Conservation (phyloP, 1,139 yeast genomes). For the Taphrina confusa region DNA sequence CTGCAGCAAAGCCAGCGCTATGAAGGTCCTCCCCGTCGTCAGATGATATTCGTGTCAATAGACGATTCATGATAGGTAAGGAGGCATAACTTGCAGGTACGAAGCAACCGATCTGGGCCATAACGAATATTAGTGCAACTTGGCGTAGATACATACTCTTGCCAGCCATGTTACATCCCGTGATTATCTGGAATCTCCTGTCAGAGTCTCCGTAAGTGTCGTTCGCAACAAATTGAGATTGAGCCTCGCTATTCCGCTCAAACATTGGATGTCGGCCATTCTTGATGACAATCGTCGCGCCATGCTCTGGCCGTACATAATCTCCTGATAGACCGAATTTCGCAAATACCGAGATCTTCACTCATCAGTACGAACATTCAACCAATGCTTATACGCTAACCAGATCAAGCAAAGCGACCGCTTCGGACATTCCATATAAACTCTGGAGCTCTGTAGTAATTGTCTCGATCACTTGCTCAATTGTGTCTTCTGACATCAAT, state of each 20-base stretch:
- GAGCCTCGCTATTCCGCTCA: slow-evolving; percentile 52
- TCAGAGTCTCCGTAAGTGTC: slow-evolving; percentile 56
- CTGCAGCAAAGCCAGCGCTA: slow-evolving; percentile 75
- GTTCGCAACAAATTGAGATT: slow-evolving; percentile 63
- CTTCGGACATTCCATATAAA: slow-evolving; percentile 53
- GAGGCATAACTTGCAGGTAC: slow-evolving; percentile 61
- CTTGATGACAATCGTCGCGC: slow-evolving; percentile 45
- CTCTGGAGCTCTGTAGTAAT: slow-evolving; percentile 46
- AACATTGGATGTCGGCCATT: slow-evolving; percentile 77
- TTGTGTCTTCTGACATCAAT: slow-evolving; percentile 50
- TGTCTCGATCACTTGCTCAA: slow-evolving; percentile 45
- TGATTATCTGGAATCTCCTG: slow-evolving; percentile 58
- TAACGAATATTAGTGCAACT: slow-evolving; percentile 58
- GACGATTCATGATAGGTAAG: slow-evolving; percentile 61
- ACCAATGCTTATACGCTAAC: slow-evolving; percentile 49
- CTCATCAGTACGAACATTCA: slow-evolving; percentile 41
- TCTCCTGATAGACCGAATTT: neutral
- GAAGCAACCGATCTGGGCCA: slow-evolving; percentile 87
- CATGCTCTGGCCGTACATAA: slow-evolving; percentile 47
- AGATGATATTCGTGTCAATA: slow-evolving; percentile 64
- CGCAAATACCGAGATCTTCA: slow-evolving; percentile 41
- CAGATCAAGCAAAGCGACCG: slow-evolving; percentile 51
- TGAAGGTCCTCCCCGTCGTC: slow-evolving; percentile 67
- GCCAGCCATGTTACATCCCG: slow-evolving; percentile 81
- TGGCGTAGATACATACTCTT: slow-evolving; percentile 68